These are phyloP conservation scores for Wickerhamomyces alni DNA, from an alignment of 805 yeast species.

Conservation along the genomic window DNA sequence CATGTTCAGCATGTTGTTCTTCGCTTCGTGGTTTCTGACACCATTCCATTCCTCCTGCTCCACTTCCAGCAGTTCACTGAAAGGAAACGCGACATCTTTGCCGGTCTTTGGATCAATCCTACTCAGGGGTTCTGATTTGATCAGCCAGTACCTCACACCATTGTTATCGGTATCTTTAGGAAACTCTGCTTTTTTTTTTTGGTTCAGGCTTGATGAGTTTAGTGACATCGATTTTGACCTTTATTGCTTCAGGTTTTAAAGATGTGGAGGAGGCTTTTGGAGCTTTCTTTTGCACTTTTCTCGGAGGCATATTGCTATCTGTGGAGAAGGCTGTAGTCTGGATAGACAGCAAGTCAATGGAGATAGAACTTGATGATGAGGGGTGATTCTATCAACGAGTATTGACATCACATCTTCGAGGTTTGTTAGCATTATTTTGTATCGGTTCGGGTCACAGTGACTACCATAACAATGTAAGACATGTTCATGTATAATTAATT, in stretches of 20 bases:
- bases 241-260: not conserved
- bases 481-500: too few species aligned
- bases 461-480: too few species aligned
- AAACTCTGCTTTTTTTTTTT: conserved; percentile 28
- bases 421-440: too few species aligned
- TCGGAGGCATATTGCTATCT: too few species aligned
- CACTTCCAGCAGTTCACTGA: conserved; percentile 34
- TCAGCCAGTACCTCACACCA: conserved; percentile 40
- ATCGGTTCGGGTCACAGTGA: too few species aligned
- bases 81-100: conserved; percentile 42
- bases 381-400: too few species aligned
- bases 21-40: conserved; percentile 52
- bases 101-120: conserved; percentile 43
- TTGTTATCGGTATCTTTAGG: conserved; percentile 20
- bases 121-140: conserved; percentile 49
- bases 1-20: conserved; percentile 46
- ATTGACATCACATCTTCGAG: too few species aligned
- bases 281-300: conserved; percentile 1
- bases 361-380: too few species aligned
- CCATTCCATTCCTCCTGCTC: conserved; percentile 51
- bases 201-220: conserved; percentile 22
- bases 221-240: not conserved
- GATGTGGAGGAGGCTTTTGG: conserved; percentile 1
- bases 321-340: too few species aligned
- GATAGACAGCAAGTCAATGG: too few species aligned